Evolutionary conservation across 1,284 basidiomycete genomes (phyloP), one percentile per base, ranked within the genome.

Genomic region (Golubevia sp.): DNA sequence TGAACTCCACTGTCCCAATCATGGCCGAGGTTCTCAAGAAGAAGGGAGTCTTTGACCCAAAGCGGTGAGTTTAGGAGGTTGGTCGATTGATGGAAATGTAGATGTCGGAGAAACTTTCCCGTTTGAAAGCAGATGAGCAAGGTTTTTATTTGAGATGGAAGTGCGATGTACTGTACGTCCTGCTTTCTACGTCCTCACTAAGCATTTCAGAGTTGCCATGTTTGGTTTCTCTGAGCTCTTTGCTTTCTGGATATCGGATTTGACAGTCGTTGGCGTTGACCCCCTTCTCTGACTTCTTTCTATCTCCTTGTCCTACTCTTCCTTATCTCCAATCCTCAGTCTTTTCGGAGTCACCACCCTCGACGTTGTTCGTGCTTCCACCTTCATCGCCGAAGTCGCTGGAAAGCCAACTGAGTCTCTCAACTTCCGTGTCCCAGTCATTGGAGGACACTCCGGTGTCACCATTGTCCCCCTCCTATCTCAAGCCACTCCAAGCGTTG

Each of bases 291-390:
- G n/a, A n/a, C n/a, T n/a, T n/a, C n/a, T n/a, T n/a, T n/a, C n/a
- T n/a, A n/a, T 34, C 30, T 34, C 30, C n/a, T 23, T 49, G 25
- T 24, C 26, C 50, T 13, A 18, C 24, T 8, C 38, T 23, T 59
- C 51, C 20, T 11, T 51, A 3, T 21, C 21, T 30, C 48, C 21
- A 50, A 48, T 66, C 62, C 53, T 49, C 64, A 93, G 93, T 74
- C 85, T 99, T 70, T 98, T 98, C 83, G 97, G 96, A 88, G 94
- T 98, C 58, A 98, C 97, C 65, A 98, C 97, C 44, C 89, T 99
- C 68, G 96, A 99, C 85, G 94, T 98, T 69, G 93, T 98, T 77
- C 94, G 97, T 79, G 90, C 97, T 27, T 94, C 94, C 18, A 95
- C 94, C 62, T 99, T 99, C 85, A 90, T 97, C 58, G 88, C 94